These are phyloP conservation scores for Zalaria sp. DNA, from an alignment of 2,329 filamentous ascomycete species.

Conservation along the genomic window DNA sequence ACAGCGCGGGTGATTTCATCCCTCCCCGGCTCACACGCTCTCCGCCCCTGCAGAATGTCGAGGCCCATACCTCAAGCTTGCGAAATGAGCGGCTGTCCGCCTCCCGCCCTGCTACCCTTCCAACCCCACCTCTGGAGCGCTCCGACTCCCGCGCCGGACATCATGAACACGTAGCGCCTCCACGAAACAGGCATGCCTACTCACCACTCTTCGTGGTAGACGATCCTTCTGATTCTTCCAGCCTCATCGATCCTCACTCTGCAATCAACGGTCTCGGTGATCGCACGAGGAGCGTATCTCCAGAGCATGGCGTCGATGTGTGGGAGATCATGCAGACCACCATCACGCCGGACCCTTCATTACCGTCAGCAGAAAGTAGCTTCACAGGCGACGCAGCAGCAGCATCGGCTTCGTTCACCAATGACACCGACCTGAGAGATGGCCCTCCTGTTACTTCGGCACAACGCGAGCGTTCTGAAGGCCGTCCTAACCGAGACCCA, in stretches of 20 bases:
- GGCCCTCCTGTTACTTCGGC: conserved; percentile 7
- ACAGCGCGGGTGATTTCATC: too few species aligned
- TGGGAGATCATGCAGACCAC: conserved; percentile 77
- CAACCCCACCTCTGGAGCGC: conserved; percentile 2
- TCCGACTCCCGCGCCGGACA: too few species aligned
- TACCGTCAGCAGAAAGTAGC: conserved; percentile 69
- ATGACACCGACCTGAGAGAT: conserved; percentile 21
- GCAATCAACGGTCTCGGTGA: conserved; percentile 54
- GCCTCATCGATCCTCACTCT: neutral
- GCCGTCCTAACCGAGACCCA: conserved; percentile 12
- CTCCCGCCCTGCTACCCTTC: neutral
- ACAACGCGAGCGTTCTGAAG: too few species aligned
- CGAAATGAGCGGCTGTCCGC: too few species aligned
- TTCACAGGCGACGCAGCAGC: conserved; percentile 55
- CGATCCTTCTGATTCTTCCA: too few species aligned
- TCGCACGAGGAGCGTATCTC: conserved; percentile 57
- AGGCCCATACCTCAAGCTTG: too few species aligned
- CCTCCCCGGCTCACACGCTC: too few species aligned
- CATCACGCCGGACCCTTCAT: conserved; percentile 65
- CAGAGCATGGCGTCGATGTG: conserved; percentile 45
- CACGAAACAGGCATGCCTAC: too few species aligned
- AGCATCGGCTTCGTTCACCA: conserved; percentile 17
- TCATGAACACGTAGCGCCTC: too few species aligned
- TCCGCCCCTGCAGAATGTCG: too few species aligned
- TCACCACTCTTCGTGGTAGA: too few species aligned